Conservation (phyloP, 78 protist species). For the Dictyostelium citrinum region DNA sequence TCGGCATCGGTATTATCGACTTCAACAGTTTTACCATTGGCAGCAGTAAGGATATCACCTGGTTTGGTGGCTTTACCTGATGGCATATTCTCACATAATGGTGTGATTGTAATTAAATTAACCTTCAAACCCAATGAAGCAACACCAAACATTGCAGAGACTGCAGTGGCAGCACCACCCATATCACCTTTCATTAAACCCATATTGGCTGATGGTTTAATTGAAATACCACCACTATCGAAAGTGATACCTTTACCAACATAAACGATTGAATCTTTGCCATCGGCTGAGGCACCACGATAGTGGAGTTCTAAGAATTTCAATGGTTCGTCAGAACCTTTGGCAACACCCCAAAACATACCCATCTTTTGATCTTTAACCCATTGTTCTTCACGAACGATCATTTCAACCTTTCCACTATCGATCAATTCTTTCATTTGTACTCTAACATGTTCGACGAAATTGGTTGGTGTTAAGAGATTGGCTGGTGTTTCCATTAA, state of each 20-base stretch:
- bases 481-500: slow-evolving; percentile 74
- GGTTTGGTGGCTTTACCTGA: slow-evolving; percentile 81
- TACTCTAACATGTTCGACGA: slow-evolving; percentile 23
- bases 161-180: slow-evolving; percentile 92
- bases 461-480: slow-evolving; percentile 68
- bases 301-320: slow-evolving; percentile 70
- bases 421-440: slow-evolving; percentile 6
- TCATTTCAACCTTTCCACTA: slow-evolving; percentile 43
- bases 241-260: slow-evolving; percentile 93
- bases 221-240: slow-evolving; percentile 88
- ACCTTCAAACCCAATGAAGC: slow-evolving; percentile 17
- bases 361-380: slow-evolving; percentile 79
- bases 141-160: slow-evolving; percentile 70
- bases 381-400: slow-evolving; percentile 70
- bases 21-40: slow-evolving; percentile 84
- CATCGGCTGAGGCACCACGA: slow-evolving; percentile 10
- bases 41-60: slow-evolving; percentile 79
- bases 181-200: slow-evolving; percentile 91
- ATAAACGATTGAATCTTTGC: slow-evolving; percentile 18
- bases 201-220: slow-evolving; percentile 88
- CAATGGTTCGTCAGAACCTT: slow-evolving; percentile 50
- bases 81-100: slow-evolving; percentile 89
- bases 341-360: slow-evolving; percentile 69
- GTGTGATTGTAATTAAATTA: slow-evolving; percentile 48
- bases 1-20: slow-evolving; percentile 97